phyloP scores from a whole-genome alignment of 1,284 basidiomycete genomes.

The Cutaneotrichosporon sp. region DNA sequence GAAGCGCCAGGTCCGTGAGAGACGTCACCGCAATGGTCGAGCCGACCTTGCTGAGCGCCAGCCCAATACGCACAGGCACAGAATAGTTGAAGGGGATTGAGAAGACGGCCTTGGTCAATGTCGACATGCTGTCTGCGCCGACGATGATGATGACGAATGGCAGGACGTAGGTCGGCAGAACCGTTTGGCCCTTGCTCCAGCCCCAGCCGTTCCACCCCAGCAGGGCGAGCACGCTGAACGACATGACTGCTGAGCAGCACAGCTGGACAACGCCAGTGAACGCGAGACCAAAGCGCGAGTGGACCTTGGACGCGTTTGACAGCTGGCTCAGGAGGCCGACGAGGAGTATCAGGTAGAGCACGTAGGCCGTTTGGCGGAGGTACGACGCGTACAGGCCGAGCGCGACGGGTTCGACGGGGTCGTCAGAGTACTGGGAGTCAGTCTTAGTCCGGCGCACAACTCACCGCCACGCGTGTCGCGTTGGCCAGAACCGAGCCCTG shows the following conservation, averaged over 20 bases:
- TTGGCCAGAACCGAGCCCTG: conserved; percentile 2
- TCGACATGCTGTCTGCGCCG: conserved; percentile 96
- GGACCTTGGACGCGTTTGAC: conserved; percentile 72
- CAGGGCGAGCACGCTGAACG: conserved; percentile 63
- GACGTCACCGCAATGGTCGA: conserved; percentile 89
- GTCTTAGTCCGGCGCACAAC: conserved; percentile 5
- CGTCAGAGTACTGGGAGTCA: conserved; percentile 1
- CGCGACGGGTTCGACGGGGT: not conserved
- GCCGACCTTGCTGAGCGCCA: conserved; percentile 79
- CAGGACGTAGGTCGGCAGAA: conserved; percentile 57
- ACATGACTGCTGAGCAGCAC: conserved; percentile 84
- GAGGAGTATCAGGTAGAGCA: conserved; percentile 74
- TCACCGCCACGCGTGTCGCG: conserved; percentile 26
- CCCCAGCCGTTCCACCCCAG: conserved; percentile 45
- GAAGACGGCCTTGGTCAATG: conserved; percentile 81
- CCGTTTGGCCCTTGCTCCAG: conserved; percentile 29
- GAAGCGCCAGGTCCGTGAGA: conserved; percentile 74
- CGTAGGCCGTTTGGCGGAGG: conserved; percentile 3
- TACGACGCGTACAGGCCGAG: no score
- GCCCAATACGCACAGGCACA: conserved; percentile 85
- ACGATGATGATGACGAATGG: conserved; percentile 94
- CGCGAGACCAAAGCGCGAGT: conserved; percentile 84
- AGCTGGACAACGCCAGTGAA: conserved; percentile 91
- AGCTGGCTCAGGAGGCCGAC: conserved; percentile 73
- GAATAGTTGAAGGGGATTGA: conserved; percentile 82